A percentile compares a stretch with the other conserved stretches of the same genome.
Evolutionary conservation across 2,329 filamentous ascomycete genomes (phyloP).

Genomic region (Periconia sp.): DNA sequence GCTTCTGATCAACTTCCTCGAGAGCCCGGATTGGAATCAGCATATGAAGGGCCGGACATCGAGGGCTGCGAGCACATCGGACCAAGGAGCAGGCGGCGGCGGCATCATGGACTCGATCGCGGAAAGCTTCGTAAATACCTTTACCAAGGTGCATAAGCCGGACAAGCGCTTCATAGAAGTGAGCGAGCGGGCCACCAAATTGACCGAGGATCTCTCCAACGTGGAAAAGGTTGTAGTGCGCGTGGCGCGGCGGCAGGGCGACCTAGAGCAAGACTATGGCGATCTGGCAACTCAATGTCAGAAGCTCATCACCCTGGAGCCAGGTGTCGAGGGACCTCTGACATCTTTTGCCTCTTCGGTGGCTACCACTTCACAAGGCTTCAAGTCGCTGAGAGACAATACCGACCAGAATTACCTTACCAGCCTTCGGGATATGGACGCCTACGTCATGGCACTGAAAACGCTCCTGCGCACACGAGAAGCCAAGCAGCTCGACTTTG

Average conservation of each 20-base stretch:
- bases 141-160: conserved; percentile 93
- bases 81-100: conserved; percentile 53
- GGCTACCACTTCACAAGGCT: conserved; percentile 79
- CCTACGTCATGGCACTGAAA: conserved; percentile 88
- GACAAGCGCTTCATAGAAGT: conserved; percentile 96
- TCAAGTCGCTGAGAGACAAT: conserved; percentile 82
- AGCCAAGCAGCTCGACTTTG: conserved; percentile 97
- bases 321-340: conserved; percentile 80
- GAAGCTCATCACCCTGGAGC: conserved; percentile 87
- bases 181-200: conserved; percentile 87
- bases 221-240: conserved; percentile 96
- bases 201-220: conserved; percentile 86
- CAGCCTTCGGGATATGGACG: conserved; percentile 91
- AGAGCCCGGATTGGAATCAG: conserved; percentile 94
- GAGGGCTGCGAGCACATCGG: conserved; percentile 60
- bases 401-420: conserved; percentile 97
- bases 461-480: conserved; percentile 89
- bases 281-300: conserved; percentile 95
- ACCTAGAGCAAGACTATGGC: conserved; percentile 85
- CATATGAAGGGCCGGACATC: conserved; percentile 83
- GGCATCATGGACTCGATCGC: conserved; percentile 94
- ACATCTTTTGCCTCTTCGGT: conserved; percentile 87
- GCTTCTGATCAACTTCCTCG: conserved; percentile 87
- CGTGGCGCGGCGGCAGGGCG: conserved; percentile 84
- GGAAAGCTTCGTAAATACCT: conserved; percentile 96